These are phyloP conservation scores for Notholithocarpus densiflorus DNA, from an alignment of 306 rosid species.

Conservation along the genomic window DNA sequence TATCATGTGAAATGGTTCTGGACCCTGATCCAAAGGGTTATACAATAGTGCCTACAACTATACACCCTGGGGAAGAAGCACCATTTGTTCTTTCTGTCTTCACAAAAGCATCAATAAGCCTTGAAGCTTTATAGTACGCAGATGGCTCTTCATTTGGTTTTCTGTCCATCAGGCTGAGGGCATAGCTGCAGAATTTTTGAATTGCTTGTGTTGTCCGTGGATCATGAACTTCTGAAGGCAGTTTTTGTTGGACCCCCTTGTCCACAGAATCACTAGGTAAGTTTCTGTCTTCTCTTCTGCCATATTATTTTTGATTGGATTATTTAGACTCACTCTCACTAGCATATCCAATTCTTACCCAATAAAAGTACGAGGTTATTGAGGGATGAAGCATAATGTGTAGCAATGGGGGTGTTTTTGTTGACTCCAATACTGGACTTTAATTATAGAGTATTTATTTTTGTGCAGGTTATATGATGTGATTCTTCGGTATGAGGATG, in stretches of 20 bases:
- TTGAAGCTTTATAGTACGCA: conserved; percentile 72
- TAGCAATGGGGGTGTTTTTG: background rate
- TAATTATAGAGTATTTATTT: background rate
- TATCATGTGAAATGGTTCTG: conserved; percentile 98
- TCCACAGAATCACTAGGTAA: conserved; percentile 37
- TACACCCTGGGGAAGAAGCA: conserved; percentile 99
- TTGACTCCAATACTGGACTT: background rate
- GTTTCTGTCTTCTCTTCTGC: background rate
- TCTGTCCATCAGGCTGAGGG: conserved; percentile 22
- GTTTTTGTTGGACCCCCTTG: conserved; percentile 26
- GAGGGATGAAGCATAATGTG: too few species aligned
- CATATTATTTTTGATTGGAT: background rate
- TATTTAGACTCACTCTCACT: conserved; percentile 14
- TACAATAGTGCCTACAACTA: conserved; percentile 96
- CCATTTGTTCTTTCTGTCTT: conserved; percentile 98
- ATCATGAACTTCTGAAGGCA: conserved; percentile 25
- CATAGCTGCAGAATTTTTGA: conserved; percentile 30
- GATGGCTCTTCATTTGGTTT: conserved; percentile 30
- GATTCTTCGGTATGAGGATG: conserved; percentile 19
- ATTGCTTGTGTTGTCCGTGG: conserved; percentile 48
- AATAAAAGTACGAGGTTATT: background rate
- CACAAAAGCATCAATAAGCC: conserved; percentile 88
- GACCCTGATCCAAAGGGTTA: conserved; percentile 99
- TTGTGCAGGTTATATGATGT: conserved; percentile 12
- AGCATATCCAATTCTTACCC: background rate